phyloP scores from a whole-genome alignment of 768 basidiomycete genomes.

The Kondoa subrosea region DNA sequence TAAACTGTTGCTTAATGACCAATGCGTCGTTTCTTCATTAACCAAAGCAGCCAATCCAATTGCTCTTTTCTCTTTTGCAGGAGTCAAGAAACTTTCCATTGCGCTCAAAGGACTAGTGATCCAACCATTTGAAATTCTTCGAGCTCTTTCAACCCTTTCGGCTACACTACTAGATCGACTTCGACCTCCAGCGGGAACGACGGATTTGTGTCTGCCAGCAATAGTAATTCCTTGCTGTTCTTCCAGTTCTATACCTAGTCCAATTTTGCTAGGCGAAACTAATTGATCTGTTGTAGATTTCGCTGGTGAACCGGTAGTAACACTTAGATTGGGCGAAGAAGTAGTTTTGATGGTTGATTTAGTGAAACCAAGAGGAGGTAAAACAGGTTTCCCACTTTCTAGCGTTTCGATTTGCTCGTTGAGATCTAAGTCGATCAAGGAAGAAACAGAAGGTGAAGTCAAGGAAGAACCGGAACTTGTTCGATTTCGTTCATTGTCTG shows the following conservation, averaged over 20 bases:
- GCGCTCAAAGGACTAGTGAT: neutral
- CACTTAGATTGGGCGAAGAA: neutral
- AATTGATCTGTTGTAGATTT: neutral
- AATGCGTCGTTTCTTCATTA: constrained; percentile 6
- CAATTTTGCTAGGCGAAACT: constrained; percentile 3
- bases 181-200: neutral
- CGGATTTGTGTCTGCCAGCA: neutral
- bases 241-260: constrained; percentile 5
- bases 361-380: neutral
- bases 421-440: neutral
- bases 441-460: neutral
- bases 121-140: neutral
- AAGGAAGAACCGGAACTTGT: neutral
- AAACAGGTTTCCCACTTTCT: neutral
- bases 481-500: neutral
- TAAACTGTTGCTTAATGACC: neutral
- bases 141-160: neutral
- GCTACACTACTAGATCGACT: neutral
- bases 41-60: neutral
- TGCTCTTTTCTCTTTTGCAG: neutral
- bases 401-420: neutral
- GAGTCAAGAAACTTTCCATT: neutral
- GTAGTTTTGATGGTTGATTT: neutral
- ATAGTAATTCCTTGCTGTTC: neutral
- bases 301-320: neutral